These are phyloP conservation scores for Fusarium vanettenii DNA, from an alignment of 2,329 filamentous ascomycete species.

Conservation along the genomic window DNA sequence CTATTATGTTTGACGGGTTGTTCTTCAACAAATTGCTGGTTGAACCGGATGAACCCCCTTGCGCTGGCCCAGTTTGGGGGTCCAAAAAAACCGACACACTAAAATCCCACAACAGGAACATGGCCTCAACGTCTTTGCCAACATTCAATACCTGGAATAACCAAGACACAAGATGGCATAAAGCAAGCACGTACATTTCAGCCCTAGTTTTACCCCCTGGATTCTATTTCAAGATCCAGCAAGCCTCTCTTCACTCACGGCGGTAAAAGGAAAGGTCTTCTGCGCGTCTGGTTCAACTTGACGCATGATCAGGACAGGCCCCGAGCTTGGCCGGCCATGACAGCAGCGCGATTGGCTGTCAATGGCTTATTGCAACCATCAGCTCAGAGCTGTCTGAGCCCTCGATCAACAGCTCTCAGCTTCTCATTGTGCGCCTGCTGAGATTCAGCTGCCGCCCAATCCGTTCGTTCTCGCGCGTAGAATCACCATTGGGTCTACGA, in stretches of 20 bases:
- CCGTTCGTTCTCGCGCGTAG: not conserved
- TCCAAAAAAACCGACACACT: slow-evolving; percentile 27
- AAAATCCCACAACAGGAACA: slow-evolving; percentile 7
- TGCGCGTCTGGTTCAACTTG: slow-evolving; percentile 30
- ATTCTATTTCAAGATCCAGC: not conserved
- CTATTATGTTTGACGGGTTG: not conserved
- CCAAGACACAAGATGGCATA: not conserved
- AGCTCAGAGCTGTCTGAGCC: slow-evolving; percentile 32
- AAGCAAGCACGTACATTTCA: not conserved
- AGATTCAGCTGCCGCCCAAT: slow-evolving; percentile 11
- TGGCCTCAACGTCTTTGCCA: not conserved
- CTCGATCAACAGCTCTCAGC: slow-evolving; percentile 22
- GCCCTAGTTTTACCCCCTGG: not conserved
- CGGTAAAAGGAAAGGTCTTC: slow-evolving; percentile 6
- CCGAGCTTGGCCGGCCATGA: slow-evolving; percentile 33
- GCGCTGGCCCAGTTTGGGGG: not conserved
- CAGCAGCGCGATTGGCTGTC: slow-evolving; percentile 37
- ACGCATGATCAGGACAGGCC: slow-evolving; percentile 38
- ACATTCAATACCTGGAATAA: not conserved
- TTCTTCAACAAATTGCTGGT: not conserved
- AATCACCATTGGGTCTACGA: slow-evolving; percentile 23
- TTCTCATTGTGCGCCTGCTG: slow-evolving; percentile 11
- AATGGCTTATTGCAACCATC: slow-evolving; percentile 30
- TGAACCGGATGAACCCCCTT: not conserved
- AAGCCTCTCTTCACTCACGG: not conserved